A percentile compares a stretch with the other conserved stretches of the same genome.
Conservation (phyloP, 2,329 filamentous ascomycete genomes). For the Ascochyta clinopodiicola region DNA sequence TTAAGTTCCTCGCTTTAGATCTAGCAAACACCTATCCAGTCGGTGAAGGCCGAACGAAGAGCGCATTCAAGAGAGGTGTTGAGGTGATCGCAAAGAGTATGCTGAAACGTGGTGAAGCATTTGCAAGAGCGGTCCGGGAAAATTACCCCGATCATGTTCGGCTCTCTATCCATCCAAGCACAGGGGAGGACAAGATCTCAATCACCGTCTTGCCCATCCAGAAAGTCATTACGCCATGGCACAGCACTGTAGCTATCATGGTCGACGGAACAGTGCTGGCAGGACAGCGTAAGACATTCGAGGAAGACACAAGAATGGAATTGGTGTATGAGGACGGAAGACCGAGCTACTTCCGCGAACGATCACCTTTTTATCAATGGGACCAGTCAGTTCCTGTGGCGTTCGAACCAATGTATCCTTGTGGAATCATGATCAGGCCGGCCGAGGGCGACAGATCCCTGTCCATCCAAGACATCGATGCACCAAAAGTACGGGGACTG, state of each 20-base stretch:
- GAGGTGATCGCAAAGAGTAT: constrained; percentile 36
- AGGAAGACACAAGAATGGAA: constrained; percentile 20
- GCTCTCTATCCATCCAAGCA: constrained; percentile 40
- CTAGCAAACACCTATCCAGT: constrained; percentile 15
- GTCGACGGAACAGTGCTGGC: constrained; percentile 19
- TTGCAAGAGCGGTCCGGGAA: constrained; percentile 24
- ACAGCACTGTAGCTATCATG: constrained; percentile 20
- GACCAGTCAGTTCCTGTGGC: constrained; percentile 1
- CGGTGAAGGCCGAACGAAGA: constrained; percentile 19
- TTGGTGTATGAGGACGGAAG: constrained; percentile 25
- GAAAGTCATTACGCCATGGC: constrained; percentile 29
- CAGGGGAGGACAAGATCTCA: constrained; percentile 34
- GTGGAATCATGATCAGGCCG: constrained; percentile 28
- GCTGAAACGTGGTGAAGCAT: constrained; percentile 35
- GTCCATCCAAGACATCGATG: constrained; percentile 54
- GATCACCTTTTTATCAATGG: constrained; percentile 22
- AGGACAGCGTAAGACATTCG: constrained; percentile 14
- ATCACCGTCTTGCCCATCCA: constrained; percentile 23
- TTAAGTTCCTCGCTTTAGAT: constrained; percentile 25
- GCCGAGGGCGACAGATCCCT: constrained; percentile 13
- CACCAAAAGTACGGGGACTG: constrained; percentile 54
- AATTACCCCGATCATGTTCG: constrained; percentile 28
- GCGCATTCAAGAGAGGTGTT: constrained; percentile 30
- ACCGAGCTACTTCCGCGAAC: constrained; percentile 31
- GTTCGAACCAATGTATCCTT: constrained; percentile 31